A percentile compares a stretch with the other conserved stretches of the same genome.
phyloP scores from a whole-genome alignment of 495 filamentous ascomycete species.

The Hypoxylon lienhwacheense region DNA sequence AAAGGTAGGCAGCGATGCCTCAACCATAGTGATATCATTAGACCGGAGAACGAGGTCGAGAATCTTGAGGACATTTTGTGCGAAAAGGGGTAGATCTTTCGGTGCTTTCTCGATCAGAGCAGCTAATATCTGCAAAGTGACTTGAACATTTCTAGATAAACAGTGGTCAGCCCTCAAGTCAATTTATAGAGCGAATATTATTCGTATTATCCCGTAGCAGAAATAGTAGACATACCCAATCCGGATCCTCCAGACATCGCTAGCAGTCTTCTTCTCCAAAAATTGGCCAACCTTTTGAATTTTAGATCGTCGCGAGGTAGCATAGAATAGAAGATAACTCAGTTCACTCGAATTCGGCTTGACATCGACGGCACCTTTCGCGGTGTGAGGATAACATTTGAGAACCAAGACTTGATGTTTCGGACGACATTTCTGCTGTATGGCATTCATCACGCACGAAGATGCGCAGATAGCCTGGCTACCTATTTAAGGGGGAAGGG shows the following conservation, averaged over 20 bases:
- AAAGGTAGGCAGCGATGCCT: slow-evolving; percentile 82
- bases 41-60: slow-evolving; percentile 76
- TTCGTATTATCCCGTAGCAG: background rate
- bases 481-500: slow-evolving; percentile 8
- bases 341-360: slow-evolving; percentile 93
- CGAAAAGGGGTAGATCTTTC: slow-evolving; percentile 85
- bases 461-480: slow-evolving; percentile 24
- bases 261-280: slow-evolving; percentile 84
- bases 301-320: slow-evolving; percentile 87
- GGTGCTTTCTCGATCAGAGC: slow-evolving; percentile 90
- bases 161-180: slow-evolving; percentile 9
- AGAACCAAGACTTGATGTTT: slow-evolving; percentile 92
- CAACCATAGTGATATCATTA: slow-evolving; percentile 82
- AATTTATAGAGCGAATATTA: background rate
- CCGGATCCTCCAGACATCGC: slow-evolving; percentile 78
- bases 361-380: slow-evolving; percentile 84
- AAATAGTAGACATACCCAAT: slow-evolving; percentile 65
- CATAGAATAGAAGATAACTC: slow-evolving; percentile 93
- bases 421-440: slow-evolving; percentile 67
- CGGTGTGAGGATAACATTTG: slow-evolving; percentile 89
- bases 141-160: slow-evolving; percentile 82
- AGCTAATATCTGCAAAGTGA: slow-evolving; percentile 84
- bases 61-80: slow-evolving; percentile 74
- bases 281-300: slow-evolving; percentile 91
- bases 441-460: slow-evolving; percentile 54